Conservation (phyloP, 257 asterid genomes). For the Avicennia marina region DNA sequence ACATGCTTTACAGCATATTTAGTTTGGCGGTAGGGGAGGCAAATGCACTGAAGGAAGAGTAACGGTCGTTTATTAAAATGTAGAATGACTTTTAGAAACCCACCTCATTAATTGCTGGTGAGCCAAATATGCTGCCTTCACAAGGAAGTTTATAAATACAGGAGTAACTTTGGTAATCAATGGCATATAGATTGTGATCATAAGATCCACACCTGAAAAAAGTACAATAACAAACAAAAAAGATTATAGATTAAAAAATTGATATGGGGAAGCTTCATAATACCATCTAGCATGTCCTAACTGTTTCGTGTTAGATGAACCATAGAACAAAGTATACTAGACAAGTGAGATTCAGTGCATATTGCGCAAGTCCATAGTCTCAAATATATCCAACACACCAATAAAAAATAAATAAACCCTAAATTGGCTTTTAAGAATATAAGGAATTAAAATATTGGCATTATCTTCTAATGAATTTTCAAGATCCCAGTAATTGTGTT, state of each 20-base stretch:
- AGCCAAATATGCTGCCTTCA: constrained; percentile 88
- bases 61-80: neutral
- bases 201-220: constrained; percentile 91
- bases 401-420: neutral
- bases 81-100: constrained; percentile 22
- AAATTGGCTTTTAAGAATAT: neutral
- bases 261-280: constrained; percentile 13
- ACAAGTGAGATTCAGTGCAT: constrained; percentile 4
- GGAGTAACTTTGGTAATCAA: constrained; percentile 64
- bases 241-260: constrained; percentile 7
- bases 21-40: too few relatives aligned
- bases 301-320: constrained; percentile 7
- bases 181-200: constrained; percentile 81
- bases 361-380: constrained; percentile 3
- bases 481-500: too few relatives aligned
- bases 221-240: constrained; percentile 8
- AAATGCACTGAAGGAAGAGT: too few relatives aligned
- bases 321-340: neutral
- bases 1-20: too few relatives aligned
- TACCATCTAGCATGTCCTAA: neutral
- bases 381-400: neutral
- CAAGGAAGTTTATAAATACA: constrained; percentile 64
- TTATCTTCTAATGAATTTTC: neutral
- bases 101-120: constrained; percentile 88
- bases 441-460: constrained; percentile 5